Percentiles rank a stretch among this genome's conserved stretches.
Conservation (phyloP, 345 rosid genomes). For the Rhodomyrtus tomentosa region DNA sequence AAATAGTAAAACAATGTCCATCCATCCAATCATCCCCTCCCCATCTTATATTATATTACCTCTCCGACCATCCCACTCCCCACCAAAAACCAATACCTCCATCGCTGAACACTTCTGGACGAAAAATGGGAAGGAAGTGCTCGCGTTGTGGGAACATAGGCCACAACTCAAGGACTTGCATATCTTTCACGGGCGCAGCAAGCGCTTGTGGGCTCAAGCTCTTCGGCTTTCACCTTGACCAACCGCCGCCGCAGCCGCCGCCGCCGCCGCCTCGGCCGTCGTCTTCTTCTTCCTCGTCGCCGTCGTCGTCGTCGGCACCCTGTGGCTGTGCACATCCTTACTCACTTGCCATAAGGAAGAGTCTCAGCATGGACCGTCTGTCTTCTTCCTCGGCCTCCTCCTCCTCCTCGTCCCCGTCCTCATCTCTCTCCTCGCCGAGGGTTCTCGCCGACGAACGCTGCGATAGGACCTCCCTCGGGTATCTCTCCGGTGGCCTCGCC, state of each 20-base stretch:
- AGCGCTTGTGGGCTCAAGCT: slow-evolving; percentile 16
- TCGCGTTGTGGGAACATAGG: slow-evolving; percentile 59
- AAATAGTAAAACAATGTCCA: too few species aligned
- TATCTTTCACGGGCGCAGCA: slow-evolving; percentile 1
- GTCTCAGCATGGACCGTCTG: slow-evolving; percentile 46
- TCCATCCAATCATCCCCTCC: slow-evolving; percentile 46
- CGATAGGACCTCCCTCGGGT: slow-evolving; percentile 19
- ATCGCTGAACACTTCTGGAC: too few species aligned
- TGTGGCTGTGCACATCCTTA: slow-evolving; percentile 4
- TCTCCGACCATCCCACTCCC: slow-evolving; percentile 22
- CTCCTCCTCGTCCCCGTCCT: slow-evolving; percentile 13
- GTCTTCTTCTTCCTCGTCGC: not conserved
- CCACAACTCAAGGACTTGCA: slow-evolving; percentile 59
- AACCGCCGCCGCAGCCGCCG: not conserved
- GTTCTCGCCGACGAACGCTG: slow-evolving; percentile 17
- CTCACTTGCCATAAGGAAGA: slow-evolving; percentile 14
- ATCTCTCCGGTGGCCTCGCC: slow-evolving; percentile 31
- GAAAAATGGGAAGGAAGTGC: slow-evolving; percentile 59
- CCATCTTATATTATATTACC: slow-evolving; percentile 7
- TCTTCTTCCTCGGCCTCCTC: slow-evolving; percentile 9
- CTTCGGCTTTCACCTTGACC: slow-evolving; percentile 48
- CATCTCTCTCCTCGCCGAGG: slow-evolving; percentile 20
- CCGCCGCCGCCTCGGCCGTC: slow-evolving; percentile 9
- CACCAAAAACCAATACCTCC: too few species aligned
- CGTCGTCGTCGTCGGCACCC: slow-evolving; percentile 7